Percentiles rank a stretch among this genome's conserved stretches.
Conservation (phyloP, 2,329 filamentous ascomycete genomes). For the Pezicula radicicola region DNA sequence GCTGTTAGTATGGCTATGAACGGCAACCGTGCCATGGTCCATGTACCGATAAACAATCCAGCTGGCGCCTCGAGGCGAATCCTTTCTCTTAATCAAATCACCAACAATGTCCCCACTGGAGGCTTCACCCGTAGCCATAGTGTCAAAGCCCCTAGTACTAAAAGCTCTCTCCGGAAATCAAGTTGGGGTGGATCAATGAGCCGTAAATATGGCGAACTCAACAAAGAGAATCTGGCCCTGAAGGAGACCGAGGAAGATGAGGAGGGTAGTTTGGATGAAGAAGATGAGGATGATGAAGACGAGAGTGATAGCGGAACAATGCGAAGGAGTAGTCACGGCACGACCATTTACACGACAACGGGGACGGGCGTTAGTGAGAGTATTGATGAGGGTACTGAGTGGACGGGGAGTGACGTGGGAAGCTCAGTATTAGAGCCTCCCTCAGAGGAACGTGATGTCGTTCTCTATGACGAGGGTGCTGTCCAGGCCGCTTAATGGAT, state of each 20-base stretch:
- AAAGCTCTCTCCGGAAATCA: constrained; percentile 56
- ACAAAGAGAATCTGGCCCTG: constrained; percentile 62
- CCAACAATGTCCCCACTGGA: constrained; percentile 60
- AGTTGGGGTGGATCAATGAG: constrained; percentile 59
- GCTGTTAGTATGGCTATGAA: constrained; percentile 53
- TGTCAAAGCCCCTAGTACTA: constrained; percentile 58
- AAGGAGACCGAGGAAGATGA: constrained; percentile 57
- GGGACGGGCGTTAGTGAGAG: constrained; percentile 22
- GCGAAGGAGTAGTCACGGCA: constrained; percentile 28
- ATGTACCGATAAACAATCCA: constrained; percentile 35
- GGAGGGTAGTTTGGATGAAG: constrained; percentile 8
- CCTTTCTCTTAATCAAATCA: constrained; percentile 87
- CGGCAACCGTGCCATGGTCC: constrained; percentile 30
- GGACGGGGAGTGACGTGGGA: constrained; percentile 20
- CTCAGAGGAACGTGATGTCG: not conserved
- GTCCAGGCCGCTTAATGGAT: not conserved
- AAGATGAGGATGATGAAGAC: constrained; percentile 11
- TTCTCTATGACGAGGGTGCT: not conserved
- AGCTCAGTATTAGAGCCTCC: not conserved
- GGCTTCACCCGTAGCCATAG: constrained; percentile 76
- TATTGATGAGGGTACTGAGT: constrained; percentile 26
- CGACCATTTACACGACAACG: constrained; percentile 22
- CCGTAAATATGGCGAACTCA: constrained; percentile 44
- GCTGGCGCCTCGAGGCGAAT: constrained; percentile 69
- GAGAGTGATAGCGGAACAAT: constrained; percentile 22